Evolutionary conservation across 495 filamentous ascomycete genomes (phyloP).

Genomic region (Neurospora tetrasperma): DNA sequence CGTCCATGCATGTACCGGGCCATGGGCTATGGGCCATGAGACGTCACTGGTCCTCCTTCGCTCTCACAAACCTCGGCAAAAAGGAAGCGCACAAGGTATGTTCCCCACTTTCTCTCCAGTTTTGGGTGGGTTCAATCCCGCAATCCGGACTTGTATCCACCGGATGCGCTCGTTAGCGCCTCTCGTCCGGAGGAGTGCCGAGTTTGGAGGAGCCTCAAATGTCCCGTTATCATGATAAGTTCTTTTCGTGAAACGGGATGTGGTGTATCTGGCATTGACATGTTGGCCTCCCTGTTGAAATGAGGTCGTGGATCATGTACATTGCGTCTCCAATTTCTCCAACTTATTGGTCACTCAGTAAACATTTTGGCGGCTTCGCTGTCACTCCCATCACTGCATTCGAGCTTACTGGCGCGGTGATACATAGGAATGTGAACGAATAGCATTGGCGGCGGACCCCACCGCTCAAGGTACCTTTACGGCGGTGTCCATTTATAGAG

Average conservation of each 20-base stretch:
- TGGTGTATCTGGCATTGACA: not conserved
- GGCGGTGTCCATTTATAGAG: not conserved
- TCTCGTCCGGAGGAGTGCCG: not conserved
- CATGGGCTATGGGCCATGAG: conserved; percentile 12
- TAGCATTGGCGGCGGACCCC: not conserved
- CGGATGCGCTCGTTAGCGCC: not conserved
- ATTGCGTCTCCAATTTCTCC: not conserved
- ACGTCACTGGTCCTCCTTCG: conserved; percentile 16
- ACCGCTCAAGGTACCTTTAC: not conserved
- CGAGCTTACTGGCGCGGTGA: not conserved
- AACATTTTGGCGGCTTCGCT: not conserved
- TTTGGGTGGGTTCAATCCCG: not conserved
- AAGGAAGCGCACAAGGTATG: conserved; percentile 8
- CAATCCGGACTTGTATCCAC: not conserved
- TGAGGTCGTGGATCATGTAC: not conserved
- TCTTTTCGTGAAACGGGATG: not conserved
- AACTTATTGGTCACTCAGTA: not conserved
- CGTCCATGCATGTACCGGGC: not conserved
- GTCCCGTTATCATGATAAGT: not conserved
- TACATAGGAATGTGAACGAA: too few relatives aligned
- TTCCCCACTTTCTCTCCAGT: not conserved
- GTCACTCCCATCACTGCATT: not conserved
- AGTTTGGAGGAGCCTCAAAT: not conserved
- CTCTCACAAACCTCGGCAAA: conserved; percentile 24
- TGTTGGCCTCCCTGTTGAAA: not conserved